Percentiles rank a stretch among this genome's conserved stretches.
These are phyloP conservation scores for Fusarium ramigenum DNA, from an alignment of 2,329 filamentous ascomycete species.

Conservation along the genomic window DNA sequence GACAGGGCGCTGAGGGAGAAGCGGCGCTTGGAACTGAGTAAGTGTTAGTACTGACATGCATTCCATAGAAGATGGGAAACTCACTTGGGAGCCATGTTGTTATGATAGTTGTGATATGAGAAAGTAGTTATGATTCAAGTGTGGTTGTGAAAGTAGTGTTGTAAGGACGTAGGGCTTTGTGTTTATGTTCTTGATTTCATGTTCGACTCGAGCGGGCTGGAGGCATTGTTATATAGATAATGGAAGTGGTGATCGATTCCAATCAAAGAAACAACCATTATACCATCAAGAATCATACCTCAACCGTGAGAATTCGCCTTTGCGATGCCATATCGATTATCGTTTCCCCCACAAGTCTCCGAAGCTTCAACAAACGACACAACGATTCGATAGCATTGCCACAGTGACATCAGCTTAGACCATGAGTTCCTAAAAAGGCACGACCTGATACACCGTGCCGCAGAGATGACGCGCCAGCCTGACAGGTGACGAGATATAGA, in stretches of 20 bases:
- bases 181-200: too few species aligned
- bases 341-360: neutral
- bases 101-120: too few species aligned
- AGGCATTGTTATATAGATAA: too few species aligned
- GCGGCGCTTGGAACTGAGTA: neutral
- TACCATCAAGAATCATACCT: neutral
- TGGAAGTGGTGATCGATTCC: neutral
- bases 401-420: constrained; percentile 13
- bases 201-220: too few species aligned
- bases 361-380: neutral
- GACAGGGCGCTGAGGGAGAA: constrained; percentile 18
- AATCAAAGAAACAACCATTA: neutral
- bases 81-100: constrained; percentile 13
- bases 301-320: neutral
- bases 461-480: constrained; percentile 2
- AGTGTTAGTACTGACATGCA: neutral
- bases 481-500: neutral
- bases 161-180: accelerated
- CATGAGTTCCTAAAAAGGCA: neutral
- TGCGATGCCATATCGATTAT: neutral
- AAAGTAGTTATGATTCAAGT: too few species aligned
- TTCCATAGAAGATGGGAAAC: accelerated
- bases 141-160: neutral
- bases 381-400: neutral
- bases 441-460: neutral